Percentiles rank a stretch among this genome's conserved stretches.
Conservation (phyloP, 2,329 filamentous ascomycete species). For the Cladosporium phlei region DNA sequence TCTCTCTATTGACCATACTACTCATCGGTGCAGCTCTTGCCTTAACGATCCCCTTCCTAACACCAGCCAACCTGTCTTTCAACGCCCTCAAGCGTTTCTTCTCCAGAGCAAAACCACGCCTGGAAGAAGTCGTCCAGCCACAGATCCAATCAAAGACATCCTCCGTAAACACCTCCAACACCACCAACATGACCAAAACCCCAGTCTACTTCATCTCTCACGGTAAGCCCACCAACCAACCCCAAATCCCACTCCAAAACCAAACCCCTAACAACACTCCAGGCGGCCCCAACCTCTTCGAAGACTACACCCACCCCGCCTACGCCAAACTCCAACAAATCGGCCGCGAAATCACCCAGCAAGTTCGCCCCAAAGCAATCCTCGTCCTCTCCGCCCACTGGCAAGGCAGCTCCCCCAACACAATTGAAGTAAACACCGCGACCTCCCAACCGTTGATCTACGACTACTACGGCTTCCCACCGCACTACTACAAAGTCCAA, state of each 20-base stretch:
- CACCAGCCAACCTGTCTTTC: background rate
- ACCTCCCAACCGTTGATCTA: constrained; percentile 64
- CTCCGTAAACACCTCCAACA: background rate
- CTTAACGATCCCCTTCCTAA: background rate
- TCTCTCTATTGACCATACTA: background rate
- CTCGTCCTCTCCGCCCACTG: constrained; percentile 76
- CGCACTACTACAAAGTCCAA: constrained; percentile 62
- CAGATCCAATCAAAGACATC: no score
- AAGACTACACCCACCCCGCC: constrained; percentile 63
- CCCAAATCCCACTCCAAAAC: constrained; percentile 46
- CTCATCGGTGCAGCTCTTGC: background rate
- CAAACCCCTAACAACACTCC: constrained; percentile 21
- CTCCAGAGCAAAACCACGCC: no score
- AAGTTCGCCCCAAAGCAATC: constrained; percentile 66
- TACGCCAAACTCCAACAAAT: constrained; percentile 61
- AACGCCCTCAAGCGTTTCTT: background rate
- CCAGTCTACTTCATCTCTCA: constrained; percentile 51
- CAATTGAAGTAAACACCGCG: constrained; percentile 62
- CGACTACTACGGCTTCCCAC: constrained; percentile 70
- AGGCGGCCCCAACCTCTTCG: constrained; percentile 61
- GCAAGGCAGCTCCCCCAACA: constrained; percentile 55
- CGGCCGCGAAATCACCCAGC: constrained; percentile 64
- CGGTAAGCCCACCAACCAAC: constrained; percentile 19
- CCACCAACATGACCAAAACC: constrained; percentile 30
- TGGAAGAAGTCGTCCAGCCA: no score